Conservation (phyloP, 306 rosid species). For the Rosa persica region DNA sequence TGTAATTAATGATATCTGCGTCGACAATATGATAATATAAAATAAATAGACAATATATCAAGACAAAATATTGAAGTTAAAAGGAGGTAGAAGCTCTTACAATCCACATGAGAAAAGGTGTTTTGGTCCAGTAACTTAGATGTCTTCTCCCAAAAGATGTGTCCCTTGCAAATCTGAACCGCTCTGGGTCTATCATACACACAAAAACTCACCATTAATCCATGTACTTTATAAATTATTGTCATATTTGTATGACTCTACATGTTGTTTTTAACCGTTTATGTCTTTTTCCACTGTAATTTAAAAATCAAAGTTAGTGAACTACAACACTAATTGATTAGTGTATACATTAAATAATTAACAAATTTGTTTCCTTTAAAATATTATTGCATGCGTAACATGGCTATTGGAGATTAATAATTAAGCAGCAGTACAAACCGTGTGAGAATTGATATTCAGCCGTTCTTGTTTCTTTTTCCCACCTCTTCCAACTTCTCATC, state of each 20-base stretch:
- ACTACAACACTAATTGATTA: background rate
- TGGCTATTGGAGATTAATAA: background rate
- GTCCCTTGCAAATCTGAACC: conserved; percentile 86
- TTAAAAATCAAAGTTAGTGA: background rate
- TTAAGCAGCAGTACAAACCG: conserved; percentile 46
- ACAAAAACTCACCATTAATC: background rate
- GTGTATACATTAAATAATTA: background rate
- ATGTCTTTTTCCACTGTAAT: background rate
- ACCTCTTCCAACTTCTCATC: conserved; percentile 89
- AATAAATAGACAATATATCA: background rate
- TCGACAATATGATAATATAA: background rate
- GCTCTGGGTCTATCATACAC: conserved; percentile 62
- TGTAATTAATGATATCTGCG: background rate
- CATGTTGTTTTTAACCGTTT: background rate
- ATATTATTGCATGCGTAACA: background rate
- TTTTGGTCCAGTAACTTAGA: conserved; percentile 68
- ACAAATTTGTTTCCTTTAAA: background rate
- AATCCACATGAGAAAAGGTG: conserved; percentile 71
- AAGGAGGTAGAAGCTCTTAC: conserved; percentile 40
- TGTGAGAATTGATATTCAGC: conserved; percentile 75
- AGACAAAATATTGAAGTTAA: too few relatives aligned
- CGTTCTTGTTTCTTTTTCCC: conserved; percentile 89
- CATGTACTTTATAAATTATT: background rate
- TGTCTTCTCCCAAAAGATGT: conserved; percentile 96
- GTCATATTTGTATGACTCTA: background rate